phyloP scores from a whole-genome alignment of 2,329 filamentous ascomycete species.

The Pseudogymnoascus sp. region DNA sequence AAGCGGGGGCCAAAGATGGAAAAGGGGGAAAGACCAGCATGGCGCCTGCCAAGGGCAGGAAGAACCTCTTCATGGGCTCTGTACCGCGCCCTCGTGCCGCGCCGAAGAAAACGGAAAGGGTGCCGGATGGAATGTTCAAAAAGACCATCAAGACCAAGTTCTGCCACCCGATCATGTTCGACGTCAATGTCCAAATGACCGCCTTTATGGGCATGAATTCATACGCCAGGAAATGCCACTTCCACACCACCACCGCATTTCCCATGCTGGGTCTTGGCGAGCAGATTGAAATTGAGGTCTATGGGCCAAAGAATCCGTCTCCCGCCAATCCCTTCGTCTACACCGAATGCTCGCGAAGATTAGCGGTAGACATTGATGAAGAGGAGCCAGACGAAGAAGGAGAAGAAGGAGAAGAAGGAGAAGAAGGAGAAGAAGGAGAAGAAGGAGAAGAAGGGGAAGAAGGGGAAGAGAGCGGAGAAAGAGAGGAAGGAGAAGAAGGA shows the following conservation, averaged over 20 bases:
- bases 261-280: conserved; percentile 20
- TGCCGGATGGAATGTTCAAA: neutral
- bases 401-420: neutral
- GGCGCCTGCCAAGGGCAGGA: neutral
- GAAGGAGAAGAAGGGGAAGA: neutral
- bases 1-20: neutral
- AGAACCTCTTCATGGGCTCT: neutral
- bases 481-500: neutral
- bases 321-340: neutral
- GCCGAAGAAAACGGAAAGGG: neutral
- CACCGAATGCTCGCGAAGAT: neutral
- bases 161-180: conserved; percentile 26
- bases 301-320: neutral
- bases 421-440: neutral
- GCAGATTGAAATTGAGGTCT: neutral
- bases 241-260: conserved; percentile 22
- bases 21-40: neutral
- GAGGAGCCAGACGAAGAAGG: neutral
- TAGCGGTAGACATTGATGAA: neutral
- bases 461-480: neutral
- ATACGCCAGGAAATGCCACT: conserved; percentile 12
- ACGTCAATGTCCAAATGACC: neutral
- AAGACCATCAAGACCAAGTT: conserved; percentile 21
- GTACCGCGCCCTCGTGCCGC: neutral
- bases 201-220: no score